Evolutionary conservation across 148 eudicot genomes (phyloP).

Genomic region (Rhododendron simsii): DNA sequence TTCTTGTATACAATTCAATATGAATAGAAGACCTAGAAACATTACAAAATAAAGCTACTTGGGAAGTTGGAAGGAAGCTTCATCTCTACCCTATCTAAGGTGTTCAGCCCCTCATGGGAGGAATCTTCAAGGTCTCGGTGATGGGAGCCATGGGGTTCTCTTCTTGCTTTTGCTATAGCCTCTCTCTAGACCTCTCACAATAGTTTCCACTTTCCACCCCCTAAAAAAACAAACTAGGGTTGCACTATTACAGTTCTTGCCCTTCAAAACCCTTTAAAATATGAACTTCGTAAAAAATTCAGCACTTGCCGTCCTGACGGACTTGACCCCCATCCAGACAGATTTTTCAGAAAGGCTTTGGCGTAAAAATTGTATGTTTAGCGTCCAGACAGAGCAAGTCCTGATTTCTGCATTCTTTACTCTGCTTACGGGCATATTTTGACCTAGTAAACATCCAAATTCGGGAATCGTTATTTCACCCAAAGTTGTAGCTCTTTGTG

Average conservation of each 20-base stretch:
- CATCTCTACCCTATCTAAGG: neutral
- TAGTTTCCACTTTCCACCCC: too few species aligned
- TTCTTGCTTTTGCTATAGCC: neutral
- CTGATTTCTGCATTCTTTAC: too few species aligned
- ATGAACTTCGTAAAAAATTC: neutral
- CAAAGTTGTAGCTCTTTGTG: neutral
- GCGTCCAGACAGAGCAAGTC: too few species aligned
- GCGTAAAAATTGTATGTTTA: too few species aligned
- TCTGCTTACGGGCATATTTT: too few species aligned
- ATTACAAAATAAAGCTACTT: neutral
- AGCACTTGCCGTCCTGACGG: neutral
- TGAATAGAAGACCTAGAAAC: neutral
- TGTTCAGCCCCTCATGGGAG: neutral
- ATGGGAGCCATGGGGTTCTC: neutral
- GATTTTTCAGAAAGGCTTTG: neutral
- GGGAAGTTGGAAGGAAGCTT: neutral
- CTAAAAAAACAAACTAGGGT: neutral
- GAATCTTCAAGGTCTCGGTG: neutral
- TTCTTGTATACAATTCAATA: neutral
- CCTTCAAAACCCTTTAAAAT: neutral
- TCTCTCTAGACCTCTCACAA: neutral
- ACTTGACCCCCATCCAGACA: neutral
- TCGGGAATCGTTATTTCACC: neutral
- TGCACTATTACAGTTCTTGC: neutral
- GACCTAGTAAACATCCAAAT: neutral